These are phyloP conservation scores for Poteriospumella lacustris DNA, from an alignment of 108 stramenopile species.

Conservation along the genomic window DNA sequence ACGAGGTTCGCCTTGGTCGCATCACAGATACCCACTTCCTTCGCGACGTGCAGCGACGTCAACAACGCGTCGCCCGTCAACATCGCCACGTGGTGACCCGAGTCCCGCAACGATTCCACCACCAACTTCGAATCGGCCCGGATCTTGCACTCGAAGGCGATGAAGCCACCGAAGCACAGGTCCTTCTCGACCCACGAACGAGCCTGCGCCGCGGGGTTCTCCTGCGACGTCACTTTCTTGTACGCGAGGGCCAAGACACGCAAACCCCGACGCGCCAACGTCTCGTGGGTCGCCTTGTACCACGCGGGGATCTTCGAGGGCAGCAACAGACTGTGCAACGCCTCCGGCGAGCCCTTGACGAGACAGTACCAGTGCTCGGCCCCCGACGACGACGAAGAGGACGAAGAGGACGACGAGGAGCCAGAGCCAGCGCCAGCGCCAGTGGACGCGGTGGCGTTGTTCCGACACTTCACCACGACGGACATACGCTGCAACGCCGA, in stretches of 20 bases:
- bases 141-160: slow-evolving; percentile 89
- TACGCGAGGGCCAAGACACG: slow-evolving; percentile 85
- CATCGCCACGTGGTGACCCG: slow-evolving; percentile 83
- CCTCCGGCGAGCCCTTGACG: slow-evolving; percentile 93
- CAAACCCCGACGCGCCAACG: slow-evolving; percentile 68
- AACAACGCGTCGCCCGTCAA: slow-evolving; percentile 90
- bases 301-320: slow-evolving; percentile 32
- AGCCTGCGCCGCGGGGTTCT: slow-evolving; percentile 60
- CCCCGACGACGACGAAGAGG: background rate
- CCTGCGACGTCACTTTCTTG: slow-evolving; percentile 55
- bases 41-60: slow-evolving; percentile 89
- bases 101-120: slow-evolving; percentile 67
- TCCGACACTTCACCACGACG: slow-evolving; percentile 60
- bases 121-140: slow-evolving; percentile 78
- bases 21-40: slow-evolving; percentile 67
- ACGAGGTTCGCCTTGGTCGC: background rate
- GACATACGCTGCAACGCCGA: slow-evolving; percentile 95
- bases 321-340: slow-evolving; percentile 66
- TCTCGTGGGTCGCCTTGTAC: slow-evolving; percentile 42
- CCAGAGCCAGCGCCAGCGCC: background rate
- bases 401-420: background rate
- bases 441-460: background rate
- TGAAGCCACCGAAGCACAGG: slow-evolving; percentile 79
- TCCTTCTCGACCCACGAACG: slow-evolving; percentile 25
- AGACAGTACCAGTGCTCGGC: slow-evolving; percentile 61